Evolutionary conservation across 2,329 filamentous ascomycete species (phyloP), one percentile per base, ranked within the genome.

Genomic region (Gnomoniopsis smithogilvyi): DNA sequence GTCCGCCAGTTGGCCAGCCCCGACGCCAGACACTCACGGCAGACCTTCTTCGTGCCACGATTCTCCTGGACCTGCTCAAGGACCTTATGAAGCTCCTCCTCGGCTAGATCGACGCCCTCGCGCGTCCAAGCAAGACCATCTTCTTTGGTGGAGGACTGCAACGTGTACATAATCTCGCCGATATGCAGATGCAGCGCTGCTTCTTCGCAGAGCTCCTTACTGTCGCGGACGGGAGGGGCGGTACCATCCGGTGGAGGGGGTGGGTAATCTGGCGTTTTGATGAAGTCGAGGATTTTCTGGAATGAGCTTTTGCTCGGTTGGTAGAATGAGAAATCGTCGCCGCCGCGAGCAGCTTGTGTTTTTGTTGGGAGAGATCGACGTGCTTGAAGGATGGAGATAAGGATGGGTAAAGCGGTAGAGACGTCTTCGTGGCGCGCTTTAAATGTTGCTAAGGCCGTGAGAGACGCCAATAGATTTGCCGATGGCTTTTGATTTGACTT

Each of bases 111-210:
- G 34, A 96, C 91, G 26, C 89, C 92, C 63, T 96, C 91, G 57
- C 92, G 85, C 1, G 94, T 96, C 94, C 94, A 98, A 6, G 87
- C 86, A 2, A 97, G 79, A 0, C 92, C 94, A 62, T 89, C 87
- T 51, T 91, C 86, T 53, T 78, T 77, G 19, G 71, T 72, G 3
- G 69, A 61, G 3, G 78, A 75, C n/a, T 83, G 81, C 4, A 83
- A 83, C 0, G 91, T 84, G 72, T 90, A 97, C 34, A 98, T 81
- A 54, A 98, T 96, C 75, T 98, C 94, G 60, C 94, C 94, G 63
- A 98, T 94, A 73, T 96, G 95, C 24, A 92, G 82, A 79, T 92
- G 92, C 15, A 97, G 75, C 0, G 86, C 91, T 2, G 92, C 92
- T 73, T 97, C 93, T 64, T 95, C 89, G 72, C 93, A 97, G 41